Evolutionary conservation across 768 basidiomycete species (phyloP).

Genomic region (Trametes elegans): DNA sequence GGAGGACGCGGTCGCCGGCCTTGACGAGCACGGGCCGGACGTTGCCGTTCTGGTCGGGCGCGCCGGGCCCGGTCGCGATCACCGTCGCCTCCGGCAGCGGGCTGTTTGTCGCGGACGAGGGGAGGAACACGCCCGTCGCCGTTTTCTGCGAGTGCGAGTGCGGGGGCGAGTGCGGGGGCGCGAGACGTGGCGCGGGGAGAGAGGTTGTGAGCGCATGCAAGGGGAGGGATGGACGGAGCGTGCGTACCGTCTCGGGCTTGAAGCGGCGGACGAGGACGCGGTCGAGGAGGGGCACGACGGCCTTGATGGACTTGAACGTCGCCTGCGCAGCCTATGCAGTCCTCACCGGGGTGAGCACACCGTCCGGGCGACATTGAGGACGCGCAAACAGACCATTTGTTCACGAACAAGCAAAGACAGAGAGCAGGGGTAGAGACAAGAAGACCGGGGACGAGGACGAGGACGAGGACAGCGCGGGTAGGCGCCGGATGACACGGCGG

Average conservation of each 20-base stretch:
- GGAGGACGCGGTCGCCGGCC: constrained; percentile 87
- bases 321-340: constrained; percentile 74
- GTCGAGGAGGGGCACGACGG: constrained; percentile 89
- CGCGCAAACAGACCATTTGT: background rate
- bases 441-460: background rate
- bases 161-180: background rate
- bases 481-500: constrained; percentile 6
- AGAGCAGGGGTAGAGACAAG: no score
- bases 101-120: constrained; percentile 77
- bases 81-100: constrained; percentile 98
- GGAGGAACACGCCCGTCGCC: constrained; percentile 93
- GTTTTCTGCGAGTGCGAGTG: constrained; percentile 70
- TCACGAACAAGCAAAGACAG: background rate
- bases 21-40: constrained; percentile 75
- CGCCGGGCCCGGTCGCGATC: constrained; percentile 93
- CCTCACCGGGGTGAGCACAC: background rate
- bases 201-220: no score
- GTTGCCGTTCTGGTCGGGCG: constrained; percentile 82
- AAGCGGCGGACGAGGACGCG: constrained; percentile 96
- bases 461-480: background rate
- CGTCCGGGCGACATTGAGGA: background rate
- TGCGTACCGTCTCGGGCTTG: constrained; percentile 88
- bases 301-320: constrained; percentile 94
- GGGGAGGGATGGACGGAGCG: background rate
- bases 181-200: no score